Conservation (phyloP, 2,329 filamentous ascomycete genomes). For the Tympanopsis confertula region DNA sequence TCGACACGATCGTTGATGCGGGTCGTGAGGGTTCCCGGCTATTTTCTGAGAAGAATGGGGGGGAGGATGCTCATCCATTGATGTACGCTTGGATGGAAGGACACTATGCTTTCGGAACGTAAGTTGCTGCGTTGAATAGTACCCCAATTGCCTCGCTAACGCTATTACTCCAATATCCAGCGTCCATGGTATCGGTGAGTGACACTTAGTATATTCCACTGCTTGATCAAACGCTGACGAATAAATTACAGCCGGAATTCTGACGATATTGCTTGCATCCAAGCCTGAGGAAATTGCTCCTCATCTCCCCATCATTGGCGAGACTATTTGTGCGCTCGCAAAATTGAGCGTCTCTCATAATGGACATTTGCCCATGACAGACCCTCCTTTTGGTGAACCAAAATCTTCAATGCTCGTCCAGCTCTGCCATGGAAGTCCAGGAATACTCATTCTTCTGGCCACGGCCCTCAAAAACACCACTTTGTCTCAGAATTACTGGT, state of each 20-base stretch:
- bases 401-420: conserved; percentile 22
- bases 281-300: conserved; percentile 15
- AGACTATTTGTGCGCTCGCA: no score
- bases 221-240: conserved; percentile 1
- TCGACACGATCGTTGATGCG: conserved; percentile 17
- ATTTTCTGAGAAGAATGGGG: conserved; percentile 15
- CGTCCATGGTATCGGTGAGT: conserved; percentile 10
- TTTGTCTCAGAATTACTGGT: conserved; percentile 17
- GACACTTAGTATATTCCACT: conserved; percentile 1
- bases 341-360: no score
- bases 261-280: conserved; percentile 20
- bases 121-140: conserved; percentile 20
- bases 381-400: no score
- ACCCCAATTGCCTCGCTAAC: neutral
- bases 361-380: no score
- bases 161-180: conserved; percentile 4
- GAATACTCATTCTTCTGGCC: conserved; percentile 19
- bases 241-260: conserved; percentile 17
- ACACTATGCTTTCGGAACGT: conserved; percentile 17
- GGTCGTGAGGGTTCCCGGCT: conserved; percentile 17
- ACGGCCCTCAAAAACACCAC: conserved; percentile 14
- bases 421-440: conserved; percentile 25
- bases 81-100: conserved; percentile 25
- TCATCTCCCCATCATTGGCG: conserved; percentile 17
- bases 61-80: conserved; percentile 17